Percentiles rank a stretch among this genome's conserved stretches.
Conservation (phyloP, 192 early-diverging fungal genomes). For the Coemansia sp. region DNA sequence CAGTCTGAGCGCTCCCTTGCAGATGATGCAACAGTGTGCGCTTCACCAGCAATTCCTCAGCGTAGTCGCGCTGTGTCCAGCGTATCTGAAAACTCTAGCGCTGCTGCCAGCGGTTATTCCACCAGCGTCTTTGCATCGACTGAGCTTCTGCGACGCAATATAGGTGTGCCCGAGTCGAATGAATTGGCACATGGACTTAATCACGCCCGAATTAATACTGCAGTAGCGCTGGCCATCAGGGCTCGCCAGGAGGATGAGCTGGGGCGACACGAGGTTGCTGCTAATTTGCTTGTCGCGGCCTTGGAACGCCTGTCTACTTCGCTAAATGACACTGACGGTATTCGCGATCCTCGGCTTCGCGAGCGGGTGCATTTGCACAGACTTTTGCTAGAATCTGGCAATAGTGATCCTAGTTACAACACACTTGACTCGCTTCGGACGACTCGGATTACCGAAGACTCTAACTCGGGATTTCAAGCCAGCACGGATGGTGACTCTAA, state of each 20-base stretch:
- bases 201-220: constrained; percentile 16
- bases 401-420: neutral
- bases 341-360: constrained; percentile 7
- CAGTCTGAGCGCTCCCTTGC: neutral
- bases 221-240: constrained; percentile 25
- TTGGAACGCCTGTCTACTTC: constrained; percentile 31
- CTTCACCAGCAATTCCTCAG: neutral
- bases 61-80: constrained; percentile 9
- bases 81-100: neutral
- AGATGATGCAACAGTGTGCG: constrained; percentile 17
- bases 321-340: constrained; percentile 6
- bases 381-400: constrained; percentile 16
- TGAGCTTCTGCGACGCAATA: neutral
- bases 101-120: constrained; percentile 1
- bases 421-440: neutral
- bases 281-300: constrained; percentile 17
- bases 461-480: neutral
- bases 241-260: constrained; percentile 39
- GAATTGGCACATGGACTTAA: neutral
- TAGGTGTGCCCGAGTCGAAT: neutral
- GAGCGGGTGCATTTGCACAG: constrained; percentile 31
- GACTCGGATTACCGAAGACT: neutral
- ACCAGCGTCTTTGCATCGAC: neutral
- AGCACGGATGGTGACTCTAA: neutral
- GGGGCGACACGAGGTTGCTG: constrained; percentile 24